Evolutionary conservation across 2,329 filamentous ascomycete species (phyloP), one percentile per base, ranked within the genome.

Genomic region (Aspergillus amoenus): DNA sequence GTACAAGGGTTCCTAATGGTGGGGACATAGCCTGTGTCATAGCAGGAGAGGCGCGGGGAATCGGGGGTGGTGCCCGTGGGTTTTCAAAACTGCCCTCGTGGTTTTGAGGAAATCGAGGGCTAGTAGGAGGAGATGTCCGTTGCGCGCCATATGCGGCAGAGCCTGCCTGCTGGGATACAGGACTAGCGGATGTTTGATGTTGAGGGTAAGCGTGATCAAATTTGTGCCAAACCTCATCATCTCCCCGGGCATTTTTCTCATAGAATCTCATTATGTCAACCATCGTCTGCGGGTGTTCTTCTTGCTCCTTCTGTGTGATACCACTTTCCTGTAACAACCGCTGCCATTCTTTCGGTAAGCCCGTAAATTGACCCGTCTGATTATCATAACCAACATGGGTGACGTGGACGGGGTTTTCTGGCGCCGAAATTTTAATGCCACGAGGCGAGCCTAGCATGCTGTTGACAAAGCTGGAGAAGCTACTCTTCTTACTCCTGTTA

Each of bases 321-420:
- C 94, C 94, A 75, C 91, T 96, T 75, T 96, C 93, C 78, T 93
- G 91, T 70, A 99, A 86, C 72, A 97, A 85, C 60, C 91, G 88
- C 78, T 97, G 93, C 94, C 94, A 99, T 83, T 97, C 94, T 76
- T 94, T 95, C 17, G 94, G 94, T 27, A 99, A 83, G 62, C 94
- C 94, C 57, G 93, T 97, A 75, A 96, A 99, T 77, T 96, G 91
- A 64, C 94, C 94, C 3, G 94, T 97, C 68, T 90, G 84, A 77
- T 94, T 96, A 76, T 99, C 93, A 74, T 96, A 97, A 66, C 93
- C 93, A 64, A 99, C 94, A 76, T 99, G 94, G 56, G 93, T 97
- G 68, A 99, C 91, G 77, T 97, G 94, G 59, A 97, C 92, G 48
- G 94, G 94, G 69, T 99, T 97, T 76, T 96, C 93, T 54, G 94